Conservation (phyloP, 345 rosid genomes). For the Salix viminalis region DNA sequence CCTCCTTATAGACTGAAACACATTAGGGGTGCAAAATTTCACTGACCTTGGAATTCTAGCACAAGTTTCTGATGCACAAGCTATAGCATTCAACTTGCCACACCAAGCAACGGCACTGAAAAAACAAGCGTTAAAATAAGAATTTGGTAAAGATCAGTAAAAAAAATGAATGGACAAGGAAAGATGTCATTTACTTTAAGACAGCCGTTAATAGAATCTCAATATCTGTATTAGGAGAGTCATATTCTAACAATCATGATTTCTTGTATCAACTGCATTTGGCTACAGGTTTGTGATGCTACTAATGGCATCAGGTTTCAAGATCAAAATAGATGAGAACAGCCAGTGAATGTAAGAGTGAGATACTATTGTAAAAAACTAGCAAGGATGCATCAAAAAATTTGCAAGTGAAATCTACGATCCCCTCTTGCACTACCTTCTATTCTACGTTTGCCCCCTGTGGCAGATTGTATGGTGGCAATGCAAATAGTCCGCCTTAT, state of each 20-base stretch:
- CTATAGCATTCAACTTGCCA: conserved; percentile 97
- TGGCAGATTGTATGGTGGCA: not conserved
- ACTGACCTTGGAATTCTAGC: conserved; percentile 91
- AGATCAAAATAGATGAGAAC: not conserved
- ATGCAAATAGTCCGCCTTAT: not conserved
- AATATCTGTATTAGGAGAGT: not conserved
- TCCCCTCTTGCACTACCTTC: not conserved
- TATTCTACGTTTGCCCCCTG: not conserved
- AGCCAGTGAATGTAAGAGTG: not conserved
- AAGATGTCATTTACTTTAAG: not conserved
- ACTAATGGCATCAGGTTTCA: not conserved
- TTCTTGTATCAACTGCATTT: not conserved
- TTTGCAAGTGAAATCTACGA: not conserved
- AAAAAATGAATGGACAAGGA: not conserved
- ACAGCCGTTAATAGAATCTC: not conserved
- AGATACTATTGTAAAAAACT: not conserved
- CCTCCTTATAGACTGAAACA: not conserved
- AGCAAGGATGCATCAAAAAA: not conserved
- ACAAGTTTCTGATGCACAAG: conserved; percentile 98
- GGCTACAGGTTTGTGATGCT: not conserved
- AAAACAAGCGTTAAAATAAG: conserved; percentile 5
- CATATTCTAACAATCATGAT: not conserved
- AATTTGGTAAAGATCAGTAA: not conserved
- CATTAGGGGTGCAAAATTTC: not conserved
- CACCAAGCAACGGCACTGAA: conserved; percentile 98